Conservation (phyloP, 2,329 filamentous ascomycete genomes). For the Colletotrichum lini region DNA sequence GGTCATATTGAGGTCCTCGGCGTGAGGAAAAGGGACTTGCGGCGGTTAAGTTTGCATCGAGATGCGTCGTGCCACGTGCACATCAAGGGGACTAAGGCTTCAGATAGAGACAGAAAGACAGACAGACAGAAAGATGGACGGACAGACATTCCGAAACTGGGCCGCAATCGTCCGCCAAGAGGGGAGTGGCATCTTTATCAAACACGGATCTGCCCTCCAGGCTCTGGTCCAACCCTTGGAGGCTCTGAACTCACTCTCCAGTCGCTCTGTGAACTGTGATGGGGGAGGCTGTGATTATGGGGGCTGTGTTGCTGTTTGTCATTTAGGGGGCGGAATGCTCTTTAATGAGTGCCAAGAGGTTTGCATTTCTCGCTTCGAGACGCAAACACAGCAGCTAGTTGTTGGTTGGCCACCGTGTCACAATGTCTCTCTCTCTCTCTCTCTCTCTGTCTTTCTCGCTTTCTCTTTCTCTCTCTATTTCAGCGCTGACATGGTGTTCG, state of each 20-base stretch:
- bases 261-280: not conserved
- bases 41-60: too few species aligned
- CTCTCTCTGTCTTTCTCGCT: too few species aligned
- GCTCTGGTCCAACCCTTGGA: not conserved
- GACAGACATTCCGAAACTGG: not conserved
- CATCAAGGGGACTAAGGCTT: not conserved
- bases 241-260: too few species aligned
- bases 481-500: not conserved
- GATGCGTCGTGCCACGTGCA: not conserved
- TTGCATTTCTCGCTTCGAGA: not conserved
- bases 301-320: not conserved
- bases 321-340: not conserved
- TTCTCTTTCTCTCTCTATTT: too few species aligned
- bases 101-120: too few species aligned
- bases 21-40: not conserved
- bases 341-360: conserved; percentile 13
- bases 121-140: too few species aligned
- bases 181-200: not conserved
- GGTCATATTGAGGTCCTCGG: not conserved
- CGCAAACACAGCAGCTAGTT: not conserved
- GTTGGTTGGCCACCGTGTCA: conserved; percentile 9
- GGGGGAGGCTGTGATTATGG: not conserved
- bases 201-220: not conserved
- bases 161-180: not conserved
- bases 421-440: conserved; percentile 10